A percentile compares a stretch with the other conserved stretches of the same genome.
phyloP scores from a whole-genome alignment of 768 basidiomycete species.

The Steccherinum ochraceum region DNA sequence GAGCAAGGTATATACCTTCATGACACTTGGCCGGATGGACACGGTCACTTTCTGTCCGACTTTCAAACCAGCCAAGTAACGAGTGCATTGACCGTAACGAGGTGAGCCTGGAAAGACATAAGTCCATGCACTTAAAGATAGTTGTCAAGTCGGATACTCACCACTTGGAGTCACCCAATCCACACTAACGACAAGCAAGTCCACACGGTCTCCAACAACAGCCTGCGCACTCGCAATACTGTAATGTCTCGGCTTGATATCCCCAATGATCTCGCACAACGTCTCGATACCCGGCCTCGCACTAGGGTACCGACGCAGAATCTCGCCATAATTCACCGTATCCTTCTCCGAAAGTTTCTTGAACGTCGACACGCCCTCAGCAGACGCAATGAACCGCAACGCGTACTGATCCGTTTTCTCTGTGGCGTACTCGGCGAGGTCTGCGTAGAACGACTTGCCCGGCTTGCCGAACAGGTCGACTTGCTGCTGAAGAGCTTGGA shows the following conservation, averaged over 20 bases:
- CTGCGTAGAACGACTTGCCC: constrained; percentile 91
- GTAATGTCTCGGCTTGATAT: constrained; percentile 97
- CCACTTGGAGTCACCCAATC: constrained; percentile 88
- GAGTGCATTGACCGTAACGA: constrained; percentile 92
- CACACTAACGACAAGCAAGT: constrained; percentile 92
- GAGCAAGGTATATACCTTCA: constrained; percentile 89
- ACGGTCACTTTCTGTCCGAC: constrained; percentile 93
- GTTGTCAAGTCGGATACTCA: constrained; percentile 31
- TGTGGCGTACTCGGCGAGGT: constrained; percentile 73
- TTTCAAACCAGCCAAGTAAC: constrained; percentile 81
- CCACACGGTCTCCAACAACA: constrained; percentile 91
- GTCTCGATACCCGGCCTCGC: constrained; percentile 80
- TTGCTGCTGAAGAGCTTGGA: constrained; percentile 95
- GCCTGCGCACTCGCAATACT: constrained; percentile 96
- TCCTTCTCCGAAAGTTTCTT: constrained; percentile 95
- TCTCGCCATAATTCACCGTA: constrained; percentile 88
- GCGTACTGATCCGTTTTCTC: constrained; percentile 66
- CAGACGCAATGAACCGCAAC: constrained; percentile 86
- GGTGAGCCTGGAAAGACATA: constrained; percentile 45
- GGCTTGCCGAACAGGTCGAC: constrained; percentile 95
- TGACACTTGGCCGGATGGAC: constrained; percentile 97
- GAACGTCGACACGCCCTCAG: constrained; percentile 88
- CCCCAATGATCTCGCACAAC: constrained; percentile 84
- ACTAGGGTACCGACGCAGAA: constrained; percentile 68
- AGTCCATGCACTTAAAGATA: neutral